Base-by-base conservation (phyloP, 257 asterid species). In the Solanum bulbocastanum region DNA sequence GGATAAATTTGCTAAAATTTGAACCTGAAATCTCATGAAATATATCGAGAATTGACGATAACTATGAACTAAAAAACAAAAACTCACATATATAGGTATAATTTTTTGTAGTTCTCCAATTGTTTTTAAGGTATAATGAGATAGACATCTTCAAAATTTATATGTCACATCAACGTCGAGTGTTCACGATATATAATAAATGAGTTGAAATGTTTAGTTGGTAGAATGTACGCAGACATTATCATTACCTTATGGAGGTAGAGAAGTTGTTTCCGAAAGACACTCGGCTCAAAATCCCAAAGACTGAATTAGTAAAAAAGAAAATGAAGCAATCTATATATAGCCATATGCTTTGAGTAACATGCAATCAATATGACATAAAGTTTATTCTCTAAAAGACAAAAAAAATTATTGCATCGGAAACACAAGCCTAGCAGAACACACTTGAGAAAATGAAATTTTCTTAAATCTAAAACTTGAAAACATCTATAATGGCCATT, bases 291-390 rank as follows among this genome's bases (percentile, higher is more conserved):
- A 5, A 49, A 23, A 49, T 5, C 10, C 25, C 65, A 52, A 52
- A 58, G 66, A 58, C 25, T 58, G 66, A 58, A 58, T 9, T 9
- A 5, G 9, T n/a, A 65, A 65, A 62, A 62, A n/a, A 65, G 72
- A 65, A 65, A n/a, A 65, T 65, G 73, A 66, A 66, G 35, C 75
- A 30, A 13, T 30, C 35, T 30, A 27, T 30, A 42, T 4, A 25
- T 13, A 8, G n/a, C 60, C 83, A 76, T 40, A 76, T 23, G 23
- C 12, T 39, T 76, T 40, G 23, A 75, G 83, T 23, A 78, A 78
- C 37, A 40, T 12, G 35, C 83, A 75, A 75, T 75, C 56, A 75
- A 39, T 16, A 75, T 75, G 35, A 75, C 83, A 75, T 75, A 75
- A 75, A 23, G 16, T 39, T 76, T n/a, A 23, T 40, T n/a, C 23